Evolutionary conservation across 2,329 filamentous ascomycete species (phyloP).

Genomic region (Calonectria pseudoturangicola): DNA sequence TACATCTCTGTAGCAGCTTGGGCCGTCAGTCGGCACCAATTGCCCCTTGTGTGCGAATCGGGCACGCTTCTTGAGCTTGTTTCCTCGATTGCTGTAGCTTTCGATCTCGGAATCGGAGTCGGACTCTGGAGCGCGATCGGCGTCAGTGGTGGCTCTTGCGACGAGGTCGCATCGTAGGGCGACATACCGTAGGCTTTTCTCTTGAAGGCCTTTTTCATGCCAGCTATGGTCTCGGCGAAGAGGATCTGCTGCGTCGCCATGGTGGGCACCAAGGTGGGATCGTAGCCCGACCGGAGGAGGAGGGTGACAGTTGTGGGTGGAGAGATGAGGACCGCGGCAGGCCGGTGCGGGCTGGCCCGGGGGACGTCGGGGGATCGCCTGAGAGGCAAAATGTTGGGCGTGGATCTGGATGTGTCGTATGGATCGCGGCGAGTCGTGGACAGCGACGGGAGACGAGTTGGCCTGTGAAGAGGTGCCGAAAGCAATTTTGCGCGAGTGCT

Average conservation of each 20-base stretch:
- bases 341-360: conserved; percentile 33
- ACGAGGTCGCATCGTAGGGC: conserved; percentile 28
- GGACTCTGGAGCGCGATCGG: conserved; percentile 73
- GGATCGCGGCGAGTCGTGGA: conserved; percentile 6
- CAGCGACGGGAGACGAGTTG: conserved; percentile 35
- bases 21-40: conserved; percentile 79
- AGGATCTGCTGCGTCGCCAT: conserved; percentile 75
- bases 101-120: conserved; percentile 85
- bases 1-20: conserved; percentile 83
- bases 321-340: conserved; percentile 43
- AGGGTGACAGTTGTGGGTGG: conserved; percentile 43
- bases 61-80: conserved; percentile 86
- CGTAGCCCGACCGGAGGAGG: conserved; percentile 40
- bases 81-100: conserved; percentile 82
- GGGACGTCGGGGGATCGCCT: conserved; percentile 26
- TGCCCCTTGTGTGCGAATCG: conserved; percentile 82
- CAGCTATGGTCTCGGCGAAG: conserved; percentile 79
- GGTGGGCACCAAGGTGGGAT: conserved; percentile 42
- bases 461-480: conserved; percentile 34
- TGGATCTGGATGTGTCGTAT: conserved; percentile 23
- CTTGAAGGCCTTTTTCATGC: conserved; percentile 81
- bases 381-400: conserved; percentile 31
- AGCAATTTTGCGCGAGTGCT: conserved; percentile 52
- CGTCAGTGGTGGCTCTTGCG: conserved; percentile 47
- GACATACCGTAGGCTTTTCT: conserved; percentile 75